These are phyloP conservation scores for Arthonia radiata DNA, from an alignment of 495 filamentous ascomycete species.

Conservation along the genomic window DNA sequence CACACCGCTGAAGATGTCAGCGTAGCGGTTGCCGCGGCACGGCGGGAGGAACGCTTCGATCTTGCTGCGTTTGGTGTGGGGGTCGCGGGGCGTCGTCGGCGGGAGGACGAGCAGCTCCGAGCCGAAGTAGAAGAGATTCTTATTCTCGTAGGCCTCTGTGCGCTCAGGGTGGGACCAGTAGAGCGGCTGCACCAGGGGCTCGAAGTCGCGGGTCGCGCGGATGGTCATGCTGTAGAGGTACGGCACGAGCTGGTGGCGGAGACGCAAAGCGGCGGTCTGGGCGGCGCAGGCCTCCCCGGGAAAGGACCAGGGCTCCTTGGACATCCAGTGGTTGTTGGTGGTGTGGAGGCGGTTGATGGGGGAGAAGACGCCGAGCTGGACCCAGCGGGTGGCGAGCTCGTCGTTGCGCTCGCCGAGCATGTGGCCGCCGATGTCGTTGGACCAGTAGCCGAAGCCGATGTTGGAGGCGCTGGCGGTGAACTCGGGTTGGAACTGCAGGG, in stretches of 20 bases:
- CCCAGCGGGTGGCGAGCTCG: slow-evolving; percentile 29
- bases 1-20: slow-evolving; percentile 25
- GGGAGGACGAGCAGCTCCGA: slow-evolving; percentile 26
- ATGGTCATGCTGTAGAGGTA: slow-evolving; percentile 33
- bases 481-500: slow-evolving; percentile 33
- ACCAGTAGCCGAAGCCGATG: slow-evolving; percentile 42
- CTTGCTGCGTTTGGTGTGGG: slow-evolving; percentile 14
- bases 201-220: slow-evolving; percentile 14
- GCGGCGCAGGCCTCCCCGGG: slow-evolving; percentile 13
- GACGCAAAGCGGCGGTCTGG: slow-evolving; percentile 21
- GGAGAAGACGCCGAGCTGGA: slow-evolving; percentile 30
- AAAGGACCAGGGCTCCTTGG: slow-evolving; percentile 33
- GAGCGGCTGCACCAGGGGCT: slow-evolving; percentile 29
- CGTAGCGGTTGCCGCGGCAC: slow-evolving; percentile 16
- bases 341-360: slow-evolving; percentile 34
- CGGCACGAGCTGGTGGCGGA: slow-evolving; percentile 28
- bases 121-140: slow-evolving; percentile 30
- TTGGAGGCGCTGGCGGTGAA: slow-evolving; percentile 37
- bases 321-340: slow-evolving; percentile 22
- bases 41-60: slow-evolving; percentile 26
- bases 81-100: slow-evolving; percentile 20
- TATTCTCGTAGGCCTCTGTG: slow-evolving; percentile 22
- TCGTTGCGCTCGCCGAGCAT: slow-evolving; percentile 23
- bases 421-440: slow-evolving; percentile 37
- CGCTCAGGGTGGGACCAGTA: slow-evolving; percentile 28